These are phyloP conservation scores for Phylloporus sp. DNA, from an alignment of 768 basidiomycete species.

Conservation along the genomic window DNA sequence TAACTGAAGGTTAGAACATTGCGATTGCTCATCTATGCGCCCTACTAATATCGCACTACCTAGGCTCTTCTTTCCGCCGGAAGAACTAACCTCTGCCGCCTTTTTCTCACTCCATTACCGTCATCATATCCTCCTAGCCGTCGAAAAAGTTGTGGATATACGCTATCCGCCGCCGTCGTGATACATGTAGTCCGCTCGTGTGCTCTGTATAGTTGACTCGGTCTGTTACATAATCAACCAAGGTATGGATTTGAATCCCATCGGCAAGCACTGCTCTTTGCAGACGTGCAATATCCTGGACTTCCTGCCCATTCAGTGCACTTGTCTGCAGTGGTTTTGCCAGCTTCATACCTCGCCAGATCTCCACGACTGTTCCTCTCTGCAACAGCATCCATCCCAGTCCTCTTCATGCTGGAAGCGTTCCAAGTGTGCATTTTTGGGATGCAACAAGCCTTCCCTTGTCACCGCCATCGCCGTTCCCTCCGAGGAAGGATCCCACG, in stretches of 20 bases:
- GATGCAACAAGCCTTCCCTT: conserved; percentile 55
- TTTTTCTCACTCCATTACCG: neutral
- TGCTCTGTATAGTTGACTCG: conserved; percentile 2
- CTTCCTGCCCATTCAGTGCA: conserved; percentile 72
- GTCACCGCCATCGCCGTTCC: conserved; percentile 22
- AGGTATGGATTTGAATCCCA: conserved; percentile 40
- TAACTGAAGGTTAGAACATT: conserved; percentile 84
- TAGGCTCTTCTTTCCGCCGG: conserved; percentile 96
- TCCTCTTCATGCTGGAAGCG: conserved; percentile 21
- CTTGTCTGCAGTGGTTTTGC: conserved; percentile 59
- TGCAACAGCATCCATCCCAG: neutral
- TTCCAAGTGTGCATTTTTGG: conserved; percentile 45
- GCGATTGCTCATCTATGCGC: neutral
- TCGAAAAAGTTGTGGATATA: conserved; percentile 15
- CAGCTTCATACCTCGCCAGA: conserved; percentile 55
- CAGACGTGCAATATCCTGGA: conserved; percentile 57
- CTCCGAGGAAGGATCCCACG: neutral
- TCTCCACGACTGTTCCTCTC: conserved; percentile 49
- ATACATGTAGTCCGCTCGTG: no score
- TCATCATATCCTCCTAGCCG: neutral
- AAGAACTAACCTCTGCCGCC: conserved; percentile 58
- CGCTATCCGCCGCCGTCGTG: no score
- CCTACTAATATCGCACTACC: conserved; percentile 10
- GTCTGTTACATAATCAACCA: neutral
- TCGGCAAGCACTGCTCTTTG: conserved; percentile 66